Base-by-base conservation (phyloP, 192 early-diverging fungal species). In the Geosiphon pyriformis region DNA sequence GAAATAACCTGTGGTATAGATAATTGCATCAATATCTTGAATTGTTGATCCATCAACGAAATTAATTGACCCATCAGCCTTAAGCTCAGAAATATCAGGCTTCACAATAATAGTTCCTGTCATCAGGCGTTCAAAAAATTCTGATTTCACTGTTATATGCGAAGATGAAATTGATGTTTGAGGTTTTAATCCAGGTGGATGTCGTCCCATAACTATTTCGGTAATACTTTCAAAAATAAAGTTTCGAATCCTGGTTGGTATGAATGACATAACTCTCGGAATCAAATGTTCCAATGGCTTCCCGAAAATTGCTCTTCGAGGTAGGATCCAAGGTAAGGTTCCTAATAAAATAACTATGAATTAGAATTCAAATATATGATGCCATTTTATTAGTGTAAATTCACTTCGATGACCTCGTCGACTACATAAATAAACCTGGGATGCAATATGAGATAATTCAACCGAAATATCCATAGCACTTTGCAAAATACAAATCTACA, bases 1-100 rank as follows among this genome's bases (percentile, higher is more conserved):
- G 2, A 75, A 46, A 70, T 84, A 88, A 2, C 88, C 88, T 0
- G 88, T 89, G 60, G 82, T 84, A 46, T 78, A 86, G 22, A 87
- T 72, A 6, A 89, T 72, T 17, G 58, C 59, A 70, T 89, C 88
- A n/a, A 87, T 73, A 23, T 77, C 50, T 6, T 81, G 76, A 31
- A 76, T 27, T 20, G 63, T 67, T 2, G 78, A 80, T 25, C 80
- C 83, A 68, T 89, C 88, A 0, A 73, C 74, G 74, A 89, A 87
- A 59, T 78, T 59, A 26, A 86, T 74, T 4, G 62, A 68, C 17
- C 68, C 71, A 23, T 71, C 81, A 1, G 59, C 58, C 2, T 67
- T 72, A 23, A 87, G 63, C 32, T 65, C 30, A 15, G 56, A 37
- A 20, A 87, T 80, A 67, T 84, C 81, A 30, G 75, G 77, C 30